A percentile compares a stretch with the other conserved stretches of the same genome.
Conservation (phyloP, 139 green algal genomes). For the Coelastrella sp. region DNA sequence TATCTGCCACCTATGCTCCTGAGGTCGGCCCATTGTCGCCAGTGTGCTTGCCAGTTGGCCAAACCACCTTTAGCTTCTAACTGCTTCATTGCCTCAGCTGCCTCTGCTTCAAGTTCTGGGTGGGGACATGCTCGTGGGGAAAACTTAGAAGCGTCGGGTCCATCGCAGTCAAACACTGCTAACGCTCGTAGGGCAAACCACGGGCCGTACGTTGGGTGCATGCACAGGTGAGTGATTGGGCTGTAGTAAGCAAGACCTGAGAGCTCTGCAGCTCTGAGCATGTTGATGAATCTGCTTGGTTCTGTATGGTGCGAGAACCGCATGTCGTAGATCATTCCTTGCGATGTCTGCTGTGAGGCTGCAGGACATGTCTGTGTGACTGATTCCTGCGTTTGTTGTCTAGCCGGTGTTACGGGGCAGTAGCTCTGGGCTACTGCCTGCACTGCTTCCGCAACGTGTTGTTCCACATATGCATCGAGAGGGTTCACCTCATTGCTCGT, state of each 20-base stretch:
- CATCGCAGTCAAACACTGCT: slow-evolving; percentile 34
- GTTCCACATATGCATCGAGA: slow-evolving; percentile 32
- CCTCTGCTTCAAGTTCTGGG: slow-evolving; percentile 5
- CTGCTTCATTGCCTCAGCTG: slow-evolving; percentile 1
- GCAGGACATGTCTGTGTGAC: too few species aligned
- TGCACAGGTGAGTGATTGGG: slow-evolving; percentile 8
- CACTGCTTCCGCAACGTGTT: not conserved
- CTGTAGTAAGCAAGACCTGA: slow-evolving; percentile 43
- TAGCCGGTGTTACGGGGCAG: not conserved
- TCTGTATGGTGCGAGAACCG: slow-evolving; percentile 28
- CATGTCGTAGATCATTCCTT: not conserved
- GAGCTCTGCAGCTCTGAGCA: slow-evolving; percentile 34
- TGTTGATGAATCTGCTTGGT: slow-evolving; percentile 27
- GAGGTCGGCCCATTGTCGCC: slow-evolving; percentile 33
- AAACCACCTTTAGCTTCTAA: slow-evolving; percentile 6
- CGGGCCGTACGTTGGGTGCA: slow-evolving; percentile 36
- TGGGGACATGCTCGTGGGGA: not conserved
- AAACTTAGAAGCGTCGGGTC: not conserved
- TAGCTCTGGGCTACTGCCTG: not conserved
- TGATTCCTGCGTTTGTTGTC: too few species aligned
- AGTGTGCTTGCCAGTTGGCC: slow-evolving; percentile 30
- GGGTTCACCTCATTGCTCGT: not conserved
- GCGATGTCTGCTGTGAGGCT: not conserved
- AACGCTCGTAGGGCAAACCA: slow-evolving; percentile 45
- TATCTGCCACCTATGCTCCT: slow-evolving; percentile 5